Percentiles rank a stretch among this genome's conserved stretches.
Evolutionary conservation across 805 yeast genomes (phyloP).

Genomic region (Alloascoidea africana): DNA sequence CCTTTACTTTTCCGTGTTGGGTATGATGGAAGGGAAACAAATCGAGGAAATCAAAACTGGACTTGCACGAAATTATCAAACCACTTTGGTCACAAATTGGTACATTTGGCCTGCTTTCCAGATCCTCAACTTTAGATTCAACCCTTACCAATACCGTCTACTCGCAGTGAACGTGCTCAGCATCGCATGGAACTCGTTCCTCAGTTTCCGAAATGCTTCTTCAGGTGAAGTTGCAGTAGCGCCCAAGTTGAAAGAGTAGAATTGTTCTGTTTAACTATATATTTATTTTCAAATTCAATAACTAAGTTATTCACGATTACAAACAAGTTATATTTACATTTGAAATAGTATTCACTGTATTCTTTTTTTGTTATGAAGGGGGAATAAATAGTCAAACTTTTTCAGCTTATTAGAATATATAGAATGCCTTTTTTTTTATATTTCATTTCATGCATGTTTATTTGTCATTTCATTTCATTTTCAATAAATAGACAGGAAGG

Average conservation of each 20-base stretch:
- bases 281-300: no score
- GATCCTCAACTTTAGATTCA: slow-evolving; percentile 52
- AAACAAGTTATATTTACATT: no score
- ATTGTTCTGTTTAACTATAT: no score
- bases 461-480: no score
- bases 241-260: background rate
- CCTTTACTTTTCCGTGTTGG: slow-evolving; percentile 52
- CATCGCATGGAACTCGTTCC: slow-evolving; percentile 71
- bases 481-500: no score
- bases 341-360: no score
- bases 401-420: no score
- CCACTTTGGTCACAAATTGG: slow-evolving; percentile 66
- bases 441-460: no score
- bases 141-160: slow-evolving; percentile 60
- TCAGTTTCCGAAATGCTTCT: slow-evolving; percentile 38
- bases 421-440: no score
- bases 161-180: slow-evolving; percentile 56
- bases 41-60: slow-evolving; percentile 20
- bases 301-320: no score
- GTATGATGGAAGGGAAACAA: slow-evolving; percentile 43
- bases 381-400: no score
- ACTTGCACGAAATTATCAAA: slow-evolving; percentile 32
- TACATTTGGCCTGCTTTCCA: slow-evolving; percentile 87
- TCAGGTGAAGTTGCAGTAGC: background rate
- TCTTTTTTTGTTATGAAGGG: no score